Conservation (phyloP, 208 protist genomes). For the Leishmania gerbilli region DNA sequence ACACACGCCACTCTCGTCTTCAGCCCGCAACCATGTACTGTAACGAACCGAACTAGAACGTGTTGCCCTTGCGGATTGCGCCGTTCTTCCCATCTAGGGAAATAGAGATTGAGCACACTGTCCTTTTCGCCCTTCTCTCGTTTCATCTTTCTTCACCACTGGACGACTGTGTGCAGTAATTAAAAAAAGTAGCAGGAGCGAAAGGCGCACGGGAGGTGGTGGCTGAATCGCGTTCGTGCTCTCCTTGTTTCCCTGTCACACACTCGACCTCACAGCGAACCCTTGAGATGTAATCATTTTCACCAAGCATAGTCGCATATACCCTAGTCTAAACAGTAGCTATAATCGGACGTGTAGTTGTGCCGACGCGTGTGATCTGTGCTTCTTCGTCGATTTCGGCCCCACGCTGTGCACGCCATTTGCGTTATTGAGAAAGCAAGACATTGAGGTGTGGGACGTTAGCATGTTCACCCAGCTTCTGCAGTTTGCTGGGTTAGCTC, state of each 20-base stretch:
- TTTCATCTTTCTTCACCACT: background rate
- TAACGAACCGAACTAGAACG: background rate
- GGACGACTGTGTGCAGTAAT: background rate
- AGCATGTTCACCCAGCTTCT: slow-evolving; percentile 37
- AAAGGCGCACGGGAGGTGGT: background rate
- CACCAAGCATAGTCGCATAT: background rate
- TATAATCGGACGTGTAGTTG: background rate
- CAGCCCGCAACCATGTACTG: background rate
- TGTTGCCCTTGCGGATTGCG: background rate
- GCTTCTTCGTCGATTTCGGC: background rate
- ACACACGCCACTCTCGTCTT: background rate
- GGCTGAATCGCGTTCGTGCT: background rate
- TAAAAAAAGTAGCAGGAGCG: background rate
- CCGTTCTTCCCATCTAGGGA: background rate
- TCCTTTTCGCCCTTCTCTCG: background rate
- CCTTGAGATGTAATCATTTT: background rate
- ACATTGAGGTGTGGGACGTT: background rate
- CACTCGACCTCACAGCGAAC: background rate
- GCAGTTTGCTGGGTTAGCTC: slow-evolving; percentile 43
- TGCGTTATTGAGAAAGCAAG: background rate
- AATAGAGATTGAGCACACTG: no score
- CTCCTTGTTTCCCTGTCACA: slow-evolving; percentile 1
- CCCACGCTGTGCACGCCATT: background rate
- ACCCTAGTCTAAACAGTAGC: background rate
- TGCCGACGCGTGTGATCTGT: background rate